These are phyloP conservation scores for Akanthomyces lecanii DNA, from an alignment of 2,329 filamentous ascomycete genomes.

Conservation along the genomic window DNA sequence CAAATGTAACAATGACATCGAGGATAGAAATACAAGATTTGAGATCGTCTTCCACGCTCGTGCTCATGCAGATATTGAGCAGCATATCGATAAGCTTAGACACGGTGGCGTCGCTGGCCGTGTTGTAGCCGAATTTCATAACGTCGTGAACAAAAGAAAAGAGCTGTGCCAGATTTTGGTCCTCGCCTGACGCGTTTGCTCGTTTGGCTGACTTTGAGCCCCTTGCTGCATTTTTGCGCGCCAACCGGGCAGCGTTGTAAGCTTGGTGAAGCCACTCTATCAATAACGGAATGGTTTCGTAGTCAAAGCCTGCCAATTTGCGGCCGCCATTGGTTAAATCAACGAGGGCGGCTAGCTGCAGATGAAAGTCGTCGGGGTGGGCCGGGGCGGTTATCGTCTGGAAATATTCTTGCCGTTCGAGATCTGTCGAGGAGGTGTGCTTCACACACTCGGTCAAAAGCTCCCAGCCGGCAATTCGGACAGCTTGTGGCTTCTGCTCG, in stretches of 20 bases:
- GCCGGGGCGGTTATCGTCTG: conserved; percentile 54
- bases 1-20: conserved; percentile 67
- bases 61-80: conserved; percentile 64
- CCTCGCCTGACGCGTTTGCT: conserved; percentile 44
- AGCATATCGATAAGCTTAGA: conserved; percentile 58
- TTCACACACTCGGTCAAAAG: conserved; percentile 63
- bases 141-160: conserved; percentile 64
- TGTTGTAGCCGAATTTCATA: conserved; percentile 72
- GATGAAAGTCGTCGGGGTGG: conserved; percentile 59
- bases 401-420: conserved; percentile 64
- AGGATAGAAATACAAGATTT: conserved; percentile 63
- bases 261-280: conserved; percentile 55
- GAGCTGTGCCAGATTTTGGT: conserved; percentile 58
- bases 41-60: conserved; percentile 61
- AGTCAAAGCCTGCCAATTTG: conserved; percentile 62
- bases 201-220: conserved; percentile 37
- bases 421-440: conserved; percentile 57
- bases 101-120: conserved; percentile 59
- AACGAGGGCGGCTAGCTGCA: conserved; percentile 60
- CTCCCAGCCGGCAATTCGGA: conserved; percentile 60
- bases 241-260: conserved; percentile 50
- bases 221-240: conserved; percentile 44
- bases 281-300: conserved; percentile 59
- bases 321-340: conserved; percentile 60
- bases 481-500: conserved; percentile 46